phyloP scores from a whole-genome alignment of 768 basidiomycete species.

The Ephemerocybe angulata region DNA sequence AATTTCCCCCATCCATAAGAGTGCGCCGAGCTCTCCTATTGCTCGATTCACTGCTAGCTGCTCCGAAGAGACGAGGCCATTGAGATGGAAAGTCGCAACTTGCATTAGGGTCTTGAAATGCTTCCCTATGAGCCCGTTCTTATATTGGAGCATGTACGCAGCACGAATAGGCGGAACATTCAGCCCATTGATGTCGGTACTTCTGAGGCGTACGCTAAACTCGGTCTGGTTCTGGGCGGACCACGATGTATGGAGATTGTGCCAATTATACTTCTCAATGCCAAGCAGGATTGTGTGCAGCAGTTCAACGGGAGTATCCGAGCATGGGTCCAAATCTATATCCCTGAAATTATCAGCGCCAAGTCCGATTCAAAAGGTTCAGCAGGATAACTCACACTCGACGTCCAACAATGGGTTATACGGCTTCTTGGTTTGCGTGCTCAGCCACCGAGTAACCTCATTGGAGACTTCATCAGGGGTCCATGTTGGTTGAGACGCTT shows the following conservation, averaged over 20 bases:
- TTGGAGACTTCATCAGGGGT: constrained; percentile 17
- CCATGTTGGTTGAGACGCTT: constrained; percentile 15
- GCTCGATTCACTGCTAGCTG: constrained; percentile 28
- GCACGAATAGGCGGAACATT: constrained; percentile 33
- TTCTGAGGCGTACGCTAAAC: constrained; percentile 28
- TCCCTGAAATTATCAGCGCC: background rate
- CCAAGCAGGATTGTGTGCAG: constrained; percentile 44
- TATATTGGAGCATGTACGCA: constrained; percentile 41
- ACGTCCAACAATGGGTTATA: constrained; percentile 31
- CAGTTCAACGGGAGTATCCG: constrained; percentile 39
- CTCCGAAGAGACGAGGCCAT: background rate
- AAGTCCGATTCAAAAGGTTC: background rate
- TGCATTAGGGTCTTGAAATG: constrained; percentile 11
- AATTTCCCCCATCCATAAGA: constrained; percentile 44
- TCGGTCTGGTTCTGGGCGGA: constrained; percentile 20
- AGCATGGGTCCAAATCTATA: constrained; percentile 27
- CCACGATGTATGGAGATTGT: constrained; percentile 29
- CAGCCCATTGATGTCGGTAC: constrained; percentile 27
- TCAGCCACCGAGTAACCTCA: constrained; percentile 27
- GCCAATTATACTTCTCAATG: constrained; percentile 41
- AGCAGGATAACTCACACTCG: constrained; percentile 17
- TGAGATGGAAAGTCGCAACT: constrained; percentile 5
- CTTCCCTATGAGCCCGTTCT: constrained; percentile 34
- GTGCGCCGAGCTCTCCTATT: constrained; percentile 29
- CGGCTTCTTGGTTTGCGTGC: constrained; percentile 17